A percentile compares a stretch with the other conserved stretches of the same genome.
Conservation (phyloP, 257 asterid species). For the Solanum peruvianum region DNA sequence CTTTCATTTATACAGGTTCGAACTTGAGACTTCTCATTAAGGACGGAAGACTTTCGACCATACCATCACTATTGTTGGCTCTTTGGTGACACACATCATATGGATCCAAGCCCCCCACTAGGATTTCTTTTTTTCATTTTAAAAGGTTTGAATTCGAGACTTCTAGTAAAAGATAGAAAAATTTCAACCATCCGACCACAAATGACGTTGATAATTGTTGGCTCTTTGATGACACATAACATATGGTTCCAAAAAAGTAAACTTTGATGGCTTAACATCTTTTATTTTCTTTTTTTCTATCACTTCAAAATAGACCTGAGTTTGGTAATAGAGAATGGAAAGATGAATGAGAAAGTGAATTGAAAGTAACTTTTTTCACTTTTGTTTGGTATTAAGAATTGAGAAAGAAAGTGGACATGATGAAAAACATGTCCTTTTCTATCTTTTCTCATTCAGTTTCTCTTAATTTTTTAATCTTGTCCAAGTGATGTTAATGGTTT, state of each 20-base stretch:
- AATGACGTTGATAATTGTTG: background rate
- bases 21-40: no score
- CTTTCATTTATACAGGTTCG: no score
- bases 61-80: background rate
- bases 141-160: background rate
- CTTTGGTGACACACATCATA: background rate
- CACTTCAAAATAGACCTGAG: background rate
- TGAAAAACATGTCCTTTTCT: background rate
- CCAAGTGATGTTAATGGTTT: background rate
- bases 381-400: background rate
- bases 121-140: fast-evolving
- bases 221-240: background rate
- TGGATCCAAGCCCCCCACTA: background rate
- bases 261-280: background rate
- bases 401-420: background rate
- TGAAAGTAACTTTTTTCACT: background rate
- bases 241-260: background rate
- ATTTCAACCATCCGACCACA: background rate
- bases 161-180: background rate
- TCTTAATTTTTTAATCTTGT: background rate
- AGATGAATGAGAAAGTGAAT: background rate
- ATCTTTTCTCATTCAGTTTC: background rate
- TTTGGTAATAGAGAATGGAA: background rate
- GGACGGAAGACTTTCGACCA: background rate
- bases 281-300: background rate